Evolutionary conservation across 768 basidiomycete species (phyloP), one percentile per base, ranked within the genome.

Genomic region (Phallus indusiatus): DNA sequence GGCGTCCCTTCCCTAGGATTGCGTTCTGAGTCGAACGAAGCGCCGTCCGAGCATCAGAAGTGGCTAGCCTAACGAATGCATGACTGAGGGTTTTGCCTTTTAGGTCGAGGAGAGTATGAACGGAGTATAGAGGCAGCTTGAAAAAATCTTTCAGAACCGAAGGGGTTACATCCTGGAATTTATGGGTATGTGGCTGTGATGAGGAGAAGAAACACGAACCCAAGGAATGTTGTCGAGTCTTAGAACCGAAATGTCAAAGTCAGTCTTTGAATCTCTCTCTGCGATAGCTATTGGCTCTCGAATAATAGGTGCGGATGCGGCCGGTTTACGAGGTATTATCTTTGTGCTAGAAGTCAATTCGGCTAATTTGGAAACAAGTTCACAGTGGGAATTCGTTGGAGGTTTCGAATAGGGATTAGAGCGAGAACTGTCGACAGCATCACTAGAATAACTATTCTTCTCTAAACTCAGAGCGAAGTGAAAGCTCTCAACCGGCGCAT

Each of bases 161-260:
- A 5, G 90, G 90, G 0, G 90, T 92, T 60, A 93, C 90, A 68
- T 93, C 90, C 88, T 91, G 59, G 1, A 59, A 28, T 28, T 28
- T 28, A 28, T 24, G 54, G 37, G 61, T 33, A 34, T 22, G 10
- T 48, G 24, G 36, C 21, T 17, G 12, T 33, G 21, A 34, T 54
- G 55, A 47, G 53, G 47, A 47, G n/a, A 18, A 67, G 28, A 34
- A 34, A 36, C 50, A 72, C 81, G 47, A 66, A 90, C 88, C 90
- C 90, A 92, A 53, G 90, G 90, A 56, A 92, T 88, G 65, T 93
- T 92, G 68, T 92, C 90, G 63, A 93, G 87, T 22, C 90, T 76
- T 48, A 93, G 76, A 12, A 92, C 89, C 33, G 84, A 75, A 22
- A 77, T 73, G 36, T 81, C 78, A 48, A 71, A 66, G 28, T 64